These are phyloP conservation scores for Lachnellula occidentalis DNA, from an alignment of 2,329 filamentous ascomycete species.

Conservation along the genomic window DNA sequence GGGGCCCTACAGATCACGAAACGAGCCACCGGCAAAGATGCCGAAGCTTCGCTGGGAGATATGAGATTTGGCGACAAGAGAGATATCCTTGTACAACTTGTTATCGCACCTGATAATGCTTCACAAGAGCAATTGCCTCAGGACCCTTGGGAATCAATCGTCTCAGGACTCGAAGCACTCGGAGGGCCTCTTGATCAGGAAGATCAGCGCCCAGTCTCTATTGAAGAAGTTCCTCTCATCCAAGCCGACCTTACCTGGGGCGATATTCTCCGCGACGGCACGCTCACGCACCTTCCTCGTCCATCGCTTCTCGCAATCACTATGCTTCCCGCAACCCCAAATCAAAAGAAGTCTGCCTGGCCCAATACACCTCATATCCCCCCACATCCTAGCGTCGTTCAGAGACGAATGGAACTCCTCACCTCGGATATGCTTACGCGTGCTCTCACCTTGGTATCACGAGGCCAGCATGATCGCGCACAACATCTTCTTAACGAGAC, in stretches of 20 bases:
- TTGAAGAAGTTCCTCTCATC: conserved; percentile 91
- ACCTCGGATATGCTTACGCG: conserved; percentile 97
- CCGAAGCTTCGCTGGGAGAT: conserved; percentile 87
- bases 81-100: conserved; percentile 89
- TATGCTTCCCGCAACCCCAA: conserved; percentile 67
- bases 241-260: conserved; percentile 93
- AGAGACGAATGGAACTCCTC: conserved; percentile 93
- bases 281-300: conserved; percentile 76
- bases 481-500: conserved; percentile 92
- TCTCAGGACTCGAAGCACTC: conserved; percentile 89
- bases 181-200: conserved; percentile 84
- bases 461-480: conserved; percentile 88
- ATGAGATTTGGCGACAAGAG: conserved; percentile 90
- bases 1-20: conserved; percentile 95
- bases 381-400: conserved; percentile 89
- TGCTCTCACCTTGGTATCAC: conserved; percentile 82
- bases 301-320: conserved; percentile 92
- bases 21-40: conserved; percentile 87
- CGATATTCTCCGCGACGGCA: conserved; percentile 86
- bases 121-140: conserved; percentile 77
- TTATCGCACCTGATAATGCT: conserved; percentile 80
- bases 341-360: conserved; percentile 61
- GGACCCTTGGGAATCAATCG: conserved; percentile 95
- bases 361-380: conserved; percentile 74
- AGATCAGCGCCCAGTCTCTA: conserved; percentile 73